Conservation (phyloP, 2,329 filamentous ascomycete species). For the Bimuria novae-zelandiae region DNA sequence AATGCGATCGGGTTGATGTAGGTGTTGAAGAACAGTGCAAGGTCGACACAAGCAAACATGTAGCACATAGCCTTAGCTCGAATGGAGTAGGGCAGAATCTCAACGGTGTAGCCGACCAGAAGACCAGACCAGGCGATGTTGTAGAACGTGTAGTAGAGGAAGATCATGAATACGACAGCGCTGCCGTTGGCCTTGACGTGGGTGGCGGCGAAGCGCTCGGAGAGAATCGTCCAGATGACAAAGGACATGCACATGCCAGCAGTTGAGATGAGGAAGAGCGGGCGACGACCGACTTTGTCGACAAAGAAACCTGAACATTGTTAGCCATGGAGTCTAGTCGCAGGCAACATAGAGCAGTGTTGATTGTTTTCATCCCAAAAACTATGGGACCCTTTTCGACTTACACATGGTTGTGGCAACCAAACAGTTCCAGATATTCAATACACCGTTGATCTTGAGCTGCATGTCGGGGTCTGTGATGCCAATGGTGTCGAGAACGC, state of each 20-base stretch:
- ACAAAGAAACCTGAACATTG: conserved; percentile 45
- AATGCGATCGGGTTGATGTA: conserved; percentile 53
- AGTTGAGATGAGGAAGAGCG: conserved; percentile 57
- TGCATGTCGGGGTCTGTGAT: conserved; percentile 42
- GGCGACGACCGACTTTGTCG: conserved; percentile 60
- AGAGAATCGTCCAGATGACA: conserved; percentile 46
- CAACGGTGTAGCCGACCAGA: conserved; percentile 58
- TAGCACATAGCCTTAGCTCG: conserved; percentile 55
- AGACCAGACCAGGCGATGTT: conserved; percentile 63
- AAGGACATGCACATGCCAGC: conserved; percentile 43
- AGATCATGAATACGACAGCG: conserved; percentile 57
- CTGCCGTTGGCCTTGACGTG: conserved; percentile 41
- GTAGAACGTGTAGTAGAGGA: conserved; percentile 58
- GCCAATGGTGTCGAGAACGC: conserved; percentile 43
- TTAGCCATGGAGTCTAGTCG: background rate
- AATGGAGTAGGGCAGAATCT: conserved; percentile 56
- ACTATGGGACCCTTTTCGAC: too few relatives aligned
- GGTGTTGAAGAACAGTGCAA: conserved; percentile 51
- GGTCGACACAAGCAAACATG: conserved; percentile 52
- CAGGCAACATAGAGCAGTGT: too few relatives aligned
- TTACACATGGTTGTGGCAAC: conserved; percentile 51
- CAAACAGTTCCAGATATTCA: conserved; percentile 65
- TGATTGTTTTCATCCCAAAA: too few relatives aligned
- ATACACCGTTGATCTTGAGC: conserved; percentile 49
- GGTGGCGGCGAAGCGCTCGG: conserved; percentile 35